Base-by-base conservation (phyloP, 148 eudicot genomes). In the Simmondsia chinensis region DNA sequence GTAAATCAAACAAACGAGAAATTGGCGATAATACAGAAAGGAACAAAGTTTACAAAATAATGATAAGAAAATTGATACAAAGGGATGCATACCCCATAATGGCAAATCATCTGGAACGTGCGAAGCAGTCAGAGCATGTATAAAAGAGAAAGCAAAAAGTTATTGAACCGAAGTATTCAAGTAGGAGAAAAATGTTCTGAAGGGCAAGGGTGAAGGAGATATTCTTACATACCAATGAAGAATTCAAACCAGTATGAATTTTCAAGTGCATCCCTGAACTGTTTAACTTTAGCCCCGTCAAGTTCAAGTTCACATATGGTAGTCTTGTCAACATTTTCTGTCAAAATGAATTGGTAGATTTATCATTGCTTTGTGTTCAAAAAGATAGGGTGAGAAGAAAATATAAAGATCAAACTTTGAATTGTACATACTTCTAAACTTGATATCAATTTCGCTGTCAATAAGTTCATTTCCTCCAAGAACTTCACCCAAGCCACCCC, bases 401-500 rank as follows among this genome's bases (percentile, higher is more conserved):
- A n/a, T n/a, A n/a, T n/a, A n/a, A n/a, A n/a, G n/a, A n/a, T n/a
- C n/a, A n/a, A n/a, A n/a, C n/a, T n/a, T n/a, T n/a, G n/a, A n/a
- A n/a, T n/a, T n/a, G 25, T 26, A 70, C 82, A 22, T 67, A 87
- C 95, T 89, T 63, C 49, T 66, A 66, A 77, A 89, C 64, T 76
- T 89, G 13, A 89, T 65, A 48, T 66, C 81, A 33, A 89, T 71
- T 53, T 73, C 84, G 74, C 97, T 84, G 59, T 89, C 97, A 51
- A 89, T 89, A 48, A 89, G 91, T 67, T 89, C 95, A 65, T 89
- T 89, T 59, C 97, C 95, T 53, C 95, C 97, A 35, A 89, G 70
- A 56, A 84, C 97, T 67, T 89, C 97, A 33, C 97, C 97, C 50
- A 89, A 82, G 47, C 97, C 97, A 56, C 97, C 97, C 95, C 97